Evolutionary conservation across 2,329 filamentous ascomycete genomes (phyloP).

Genomic region (Endothia cerciana): DNA sequence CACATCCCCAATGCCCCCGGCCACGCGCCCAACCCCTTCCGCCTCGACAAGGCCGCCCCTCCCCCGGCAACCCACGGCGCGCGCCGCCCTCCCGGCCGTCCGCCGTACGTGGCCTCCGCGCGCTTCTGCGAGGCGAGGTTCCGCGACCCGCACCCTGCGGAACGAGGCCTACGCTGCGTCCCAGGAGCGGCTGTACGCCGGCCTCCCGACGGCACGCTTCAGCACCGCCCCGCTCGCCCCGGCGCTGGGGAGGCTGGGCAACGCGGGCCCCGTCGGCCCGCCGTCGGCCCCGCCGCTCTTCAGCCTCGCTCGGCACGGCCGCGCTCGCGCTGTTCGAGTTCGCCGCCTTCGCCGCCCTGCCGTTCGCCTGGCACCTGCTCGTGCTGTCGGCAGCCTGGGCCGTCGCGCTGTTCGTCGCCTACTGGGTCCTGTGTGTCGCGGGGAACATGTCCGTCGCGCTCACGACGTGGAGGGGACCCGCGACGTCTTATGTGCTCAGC

Average conservation of each 20-base stretch:
- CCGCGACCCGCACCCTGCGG: too few relatives aligned
- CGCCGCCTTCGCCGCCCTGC: not conserved
- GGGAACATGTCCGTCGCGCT: not conserved
- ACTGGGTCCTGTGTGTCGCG: not conserved
- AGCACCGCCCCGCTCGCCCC: not conserved
- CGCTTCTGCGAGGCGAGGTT: too few relatives aligned
- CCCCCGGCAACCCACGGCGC: not conserved
- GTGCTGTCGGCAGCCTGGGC: not conserved
- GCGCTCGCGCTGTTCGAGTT: not conserved
- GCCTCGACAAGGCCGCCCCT: not conserved
- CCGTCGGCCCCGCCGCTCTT: not conserved
- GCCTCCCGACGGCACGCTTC: not conserved
- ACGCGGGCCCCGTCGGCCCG: not conserved
- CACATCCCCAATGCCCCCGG: not conserved
- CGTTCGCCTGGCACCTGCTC: not conserved
- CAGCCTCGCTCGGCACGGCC: not conserved
- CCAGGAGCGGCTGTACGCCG: not conserved
- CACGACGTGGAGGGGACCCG: not conserved
- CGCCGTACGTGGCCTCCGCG: too few relatives aligned
- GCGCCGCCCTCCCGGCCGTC: not conserved
- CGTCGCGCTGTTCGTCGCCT: not conserved
- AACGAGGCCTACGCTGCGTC: not conserved
- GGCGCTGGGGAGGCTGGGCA: not conserved
- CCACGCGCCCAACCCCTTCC: slow-evolving; percentile 7
- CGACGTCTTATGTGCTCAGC: not conserved